A percentile compares a stretch with the other conserved stretches of the same genome.
These are phyloP conservation scores for Fusarium paranaense DNA, from an alignment of 2,329 filamentous ascomycete species.

Conservation along the genomic window DNA sequence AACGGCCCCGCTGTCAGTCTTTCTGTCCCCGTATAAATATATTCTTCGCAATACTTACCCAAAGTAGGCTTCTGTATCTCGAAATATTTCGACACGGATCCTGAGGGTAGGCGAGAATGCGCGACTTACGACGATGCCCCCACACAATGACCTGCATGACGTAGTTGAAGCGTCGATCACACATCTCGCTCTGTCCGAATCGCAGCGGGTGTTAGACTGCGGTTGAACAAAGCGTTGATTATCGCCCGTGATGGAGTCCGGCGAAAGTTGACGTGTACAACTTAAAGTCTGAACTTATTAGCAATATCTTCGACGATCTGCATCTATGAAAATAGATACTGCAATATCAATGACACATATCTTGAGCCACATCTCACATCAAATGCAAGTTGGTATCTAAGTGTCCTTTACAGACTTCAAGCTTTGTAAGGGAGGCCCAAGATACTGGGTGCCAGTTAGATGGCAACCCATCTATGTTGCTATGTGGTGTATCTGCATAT, in stretches of 20 bases:
- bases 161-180: not conserved
- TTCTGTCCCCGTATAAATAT: not conserved
- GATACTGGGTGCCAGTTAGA: not conserved
- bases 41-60: not conserved
- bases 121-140: not conserved
- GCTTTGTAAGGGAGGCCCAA: not conserved
- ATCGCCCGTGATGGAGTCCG: fast-evolving
- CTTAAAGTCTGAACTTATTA: not conserved
- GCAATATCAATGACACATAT: no score
- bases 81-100: not conserved
- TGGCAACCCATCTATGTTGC: not conserved
- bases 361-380: not conserved
- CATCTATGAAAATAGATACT: no score
- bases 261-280: not conserved
- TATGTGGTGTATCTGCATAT: not conserved
- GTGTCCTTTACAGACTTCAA: not conserved
- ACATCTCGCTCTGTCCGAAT: not conserved
- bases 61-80: not conserved
- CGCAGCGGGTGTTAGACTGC: not conserved
- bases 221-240: not conserved
- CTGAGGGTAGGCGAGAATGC: not conserved
- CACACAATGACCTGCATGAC: not conserved
- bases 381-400: not conserved
- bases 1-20: not conserved
- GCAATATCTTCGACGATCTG: no score